phyloP scores from a whole-genome alignment of 352 stramenopile genomes.

The Globisporangium orthogonon region DNA sequence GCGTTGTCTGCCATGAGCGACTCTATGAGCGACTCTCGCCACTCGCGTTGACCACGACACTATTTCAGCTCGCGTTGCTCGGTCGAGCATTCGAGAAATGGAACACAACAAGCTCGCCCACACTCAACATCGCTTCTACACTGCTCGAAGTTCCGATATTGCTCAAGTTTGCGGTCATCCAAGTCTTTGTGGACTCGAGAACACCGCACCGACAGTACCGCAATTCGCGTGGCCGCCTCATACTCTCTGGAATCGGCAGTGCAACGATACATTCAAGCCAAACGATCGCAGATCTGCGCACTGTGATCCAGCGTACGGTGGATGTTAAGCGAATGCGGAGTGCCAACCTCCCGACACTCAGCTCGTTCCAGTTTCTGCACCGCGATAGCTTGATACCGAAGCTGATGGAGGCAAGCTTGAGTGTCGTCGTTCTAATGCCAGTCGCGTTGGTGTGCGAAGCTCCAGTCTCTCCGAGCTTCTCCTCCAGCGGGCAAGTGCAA shows the following conservation, averaged over 20 bases:
- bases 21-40: slow-evolving; percentile 3
- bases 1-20: slow-evolving; percentile 2
- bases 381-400: slow-evolving; percentile 17
- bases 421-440: slow-evolving; percentile 20
- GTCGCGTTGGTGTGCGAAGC: slow-evolving; percentile 17
- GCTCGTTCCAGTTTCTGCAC: slow-evolving; percentile 22
- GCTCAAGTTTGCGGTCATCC: slow-evolving; percentile 20
- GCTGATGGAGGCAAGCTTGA: slow-evolving; percentile 15
- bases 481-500: neutral
- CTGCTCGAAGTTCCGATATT: slow-evolving; percentile 11
- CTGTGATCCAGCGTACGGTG: slow-evolving; percentile 1
- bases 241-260: slow-evolving; percentile 12
- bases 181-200: neutral
- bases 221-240: neutral
- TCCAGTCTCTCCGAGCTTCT: neutral
- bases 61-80: slow-evolving; percentile 27
- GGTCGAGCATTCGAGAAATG: slow-evolving; percentile 15
- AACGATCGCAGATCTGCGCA: slow-evolving; percentile 2
- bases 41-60: slow-evolving; percentile 13
- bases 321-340: neutral
- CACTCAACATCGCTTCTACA: neutral
- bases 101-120: neutral
- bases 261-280: neutral
- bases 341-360: neutral
- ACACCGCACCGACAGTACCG: neutral